A percentile compares a stretch with the other conserved stretches of the same genome.
Evolutionary conservation across 495 filamentous ascomycete species (phyloP).

Genomic region (Entonaema liquescens): DNA sequence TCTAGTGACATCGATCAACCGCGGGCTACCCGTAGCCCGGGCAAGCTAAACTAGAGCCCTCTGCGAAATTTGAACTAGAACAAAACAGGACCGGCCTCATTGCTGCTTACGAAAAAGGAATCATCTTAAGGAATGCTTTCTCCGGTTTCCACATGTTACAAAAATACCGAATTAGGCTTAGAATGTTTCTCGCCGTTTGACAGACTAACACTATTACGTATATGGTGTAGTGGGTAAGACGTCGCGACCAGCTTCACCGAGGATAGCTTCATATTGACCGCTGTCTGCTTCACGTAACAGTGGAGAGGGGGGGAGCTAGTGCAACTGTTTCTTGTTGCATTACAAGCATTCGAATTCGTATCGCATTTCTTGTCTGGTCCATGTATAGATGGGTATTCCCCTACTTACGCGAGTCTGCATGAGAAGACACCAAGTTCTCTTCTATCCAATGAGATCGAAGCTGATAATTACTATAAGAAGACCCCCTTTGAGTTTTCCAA

Average conservation of each 20-base stretch:
- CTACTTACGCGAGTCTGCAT: neutral
- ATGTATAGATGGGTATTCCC: neutral
- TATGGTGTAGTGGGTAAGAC: neutral
- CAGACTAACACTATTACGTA: neutral
- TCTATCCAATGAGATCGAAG: neutral
- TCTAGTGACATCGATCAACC: neutral
- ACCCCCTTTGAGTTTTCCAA: neutral
- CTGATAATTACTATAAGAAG: neutral
- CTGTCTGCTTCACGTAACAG: neutral
- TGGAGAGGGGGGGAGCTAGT: neutral
- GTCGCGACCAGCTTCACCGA: neutral
- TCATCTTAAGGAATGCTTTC: neutral
- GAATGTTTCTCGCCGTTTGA: neutral
- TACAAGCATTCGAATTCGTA: neutral
- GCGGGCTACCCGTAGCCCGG: neutral
- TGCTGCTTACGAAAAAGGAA: neutral
- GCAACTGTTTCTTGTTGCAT: neutral
- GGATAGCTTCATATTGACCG: neutral
- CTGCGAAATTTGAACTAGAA: neutral
- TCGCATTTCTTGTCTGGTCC: neutral
- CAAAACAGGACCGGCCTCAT: neutral
- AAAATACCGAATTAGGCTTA: neutral
- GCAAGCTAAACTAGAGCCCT: neutral
- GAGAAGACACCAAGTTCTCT: neutral
- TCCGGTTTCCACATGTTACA: neutral